Conservation (phyloP, 371 early-diverging fungal genomes). For the Parasitella parasitica region DNA sequence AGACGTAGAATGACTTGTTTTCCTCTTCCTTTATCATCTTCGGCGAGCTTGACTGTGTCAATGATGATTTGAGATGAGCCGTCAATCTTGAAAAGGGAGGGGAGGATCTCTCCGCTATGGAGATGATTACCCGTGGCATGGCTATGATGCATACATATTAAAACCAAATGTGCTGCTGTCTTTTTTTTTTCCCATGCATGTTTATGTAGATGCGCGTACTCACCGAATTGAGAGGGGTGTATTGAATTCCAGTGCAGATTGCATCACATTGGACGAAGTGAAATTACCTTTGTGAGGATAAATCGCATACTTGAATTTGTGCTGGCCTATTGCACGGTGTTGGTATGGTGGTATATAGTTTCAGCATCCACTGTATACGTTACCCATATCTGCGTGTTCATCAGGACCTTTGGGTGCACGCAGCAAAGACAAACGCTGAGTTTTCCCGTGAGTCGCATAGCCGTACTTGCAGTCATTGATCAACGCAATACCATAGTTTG, state of each 20-base stretch:
- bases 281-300: slow-evolving; percentile 87
- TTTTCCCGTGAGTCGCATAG: slow-evolving; percentile 79
- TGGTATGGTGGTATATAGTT: neutral
- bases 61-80: slow-evolving; percentile 67
- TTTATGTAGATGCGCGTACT: no score
- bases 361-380: neutral
- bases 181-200: no score
- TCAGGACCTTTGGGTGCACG: slow-evolving; percentile 86
- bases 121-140: slow-evolving; percentile 13
- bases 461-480: slow-evolving; percentile 93
- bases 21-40: slow-evolving; percentile 58
- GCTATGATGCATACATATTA: neutral
- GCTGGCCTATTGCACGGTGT: slow-evolving; percentile 42
- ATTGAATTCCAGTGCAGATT: slow-evolving; percentile 87
- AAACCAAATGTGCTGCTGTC: neutral
- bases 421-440: slow-evolving; percentile 82
- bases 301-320: slow-evolving; percentile 87
- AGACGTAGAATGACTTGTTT: slow-evolving; percentile 72
- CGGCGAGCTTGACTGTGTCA: slow-evolving; percentile 87
- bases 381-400: slow-evolving; percentile 65
- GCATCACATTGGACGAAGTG: slow-evolving; percentile 77
- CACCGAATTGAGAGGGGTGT: slow-evolving; percentile 70
- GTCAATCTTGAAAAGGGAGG: slow-evolving; percentile 33
- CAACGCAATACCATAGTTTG: slow-evolving; percentile 92
- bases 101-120: slow-evolving; percentile 5